Evolutionary conservation across 2,329 filamentous ascomycete genomes (phyloP).

Genomic region (Colletotrichum sp.): DNA sequence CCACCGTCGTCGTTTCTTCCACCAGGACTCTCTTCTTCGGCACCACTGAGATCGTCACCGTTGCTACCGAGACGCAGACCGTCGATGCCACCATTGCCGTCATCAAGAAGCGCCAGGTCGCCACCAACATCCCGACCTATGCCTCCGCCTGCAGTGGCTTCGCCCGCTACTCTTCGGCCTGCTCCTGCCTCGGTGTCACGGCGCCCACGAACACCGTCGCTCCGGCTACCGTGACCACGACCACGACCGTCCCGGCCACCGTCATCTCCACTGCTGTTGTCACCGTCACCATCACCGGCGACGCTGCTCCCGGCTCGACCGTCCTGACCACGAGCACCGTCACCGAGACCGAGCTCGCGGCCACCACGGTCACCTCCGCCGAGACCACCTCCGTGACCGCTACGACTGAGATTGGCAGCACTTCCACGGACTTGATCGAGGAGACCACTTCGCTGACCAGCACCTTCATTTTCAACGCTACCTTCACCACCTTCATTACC

Average conservation of each 20-base stretch:
- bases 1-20: conserved; percentile 8
- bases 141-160: conserved; percentile 25
- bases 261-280: conserved; percentile 11
- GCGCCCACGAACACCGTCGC: conserved; percentile 21
- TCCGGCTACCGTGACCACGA: conserved; percentile 11
- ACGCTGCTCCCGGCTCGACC: neutral
- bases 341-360: neutral
- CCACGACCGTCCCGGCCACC: conserved; percentile 15
- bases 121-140: conserved; percentile 20
- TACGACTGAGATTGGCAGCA: conserved; percentile 6
- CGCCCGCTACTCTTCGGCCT: conserved; percentile 27
- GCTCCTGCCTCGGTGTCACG: conserved; percentile 27
- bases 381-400: conserved; percentile 2
- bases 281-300: conserved; percentile 16
- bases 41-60: conserved; percentile 13
- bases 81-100: conserved; percentile 4
- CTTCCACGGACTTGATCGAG: conserved; percentile 12
- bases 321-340: neutral
- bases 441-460: conserved; percentile 10
- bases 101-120: conserved; percentile 5
- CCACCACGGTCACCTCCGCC: neutral
- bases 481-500: conserved; percentile 18
- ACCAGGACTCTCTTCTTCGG: conserved; percentile 14
- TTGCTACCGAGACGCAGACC: conserved; percentile 19
- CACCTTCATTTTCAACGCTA: conserved; percentile 12